Evolutionary conservation across 441 rosid species (phyloP).

Genomic region (Pelargonium fulgidum): DNA sequence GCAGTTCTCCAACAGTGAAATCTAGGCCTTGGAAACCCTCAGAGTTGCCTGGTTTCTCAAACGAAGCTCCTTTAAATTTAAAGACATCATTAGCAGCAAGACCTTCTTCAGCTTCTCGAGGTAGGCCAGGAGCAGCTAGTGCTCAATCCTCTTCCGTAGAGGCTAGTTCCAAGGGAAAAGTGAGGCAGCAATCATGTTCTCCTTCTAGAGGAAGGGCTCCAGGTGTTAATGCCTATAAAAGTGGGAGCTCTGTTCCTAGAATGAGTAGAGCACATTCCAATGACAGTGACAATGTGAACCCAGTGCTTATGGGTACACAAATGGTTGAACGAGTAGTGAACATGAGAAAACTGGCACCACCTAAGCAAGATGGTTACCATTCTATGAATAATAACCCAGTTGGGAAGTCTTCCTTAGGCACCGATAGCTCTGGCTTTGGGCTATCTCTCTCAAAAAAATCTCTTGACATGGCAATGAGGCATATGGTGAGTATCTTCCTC

Average conservation of each 20-base stretch:
- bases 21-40: neutral
- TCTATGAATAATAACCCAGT: neutral
- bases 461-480: neutral
- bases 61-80: neutral
- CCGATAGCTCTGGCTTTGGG: neutral
- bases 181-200: neutral
- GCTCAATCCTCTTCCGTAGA: neutral
- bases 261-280: neutral
- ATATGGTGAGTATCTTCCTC: neutral
- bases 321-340: neutral
- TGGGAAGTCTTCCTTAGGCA: neutral
- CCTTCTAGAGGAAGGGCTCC: neutral
- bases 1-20: neutral
- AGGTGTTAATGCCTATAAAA: neutral
- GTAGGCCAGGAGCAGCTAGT: neutral
- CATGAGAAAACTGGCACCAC: neutral
- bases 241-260: neutral
- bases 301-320: neutral
- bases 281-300: neutral
- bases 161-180: neutral
- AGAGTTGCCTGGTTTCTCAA: neutral
- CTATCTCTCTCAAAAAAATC: neutral
- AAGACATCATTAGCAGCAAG: neutral
- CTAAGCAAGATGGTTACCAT: neutral
- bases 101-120: neutral